A percentile compares a stretch with the other conserved stretches of the same genome.
Evolutionary conservation across 345 rosid genomes (phyloP).

Genomic region (Zanthoxylum bungeanum): DNA sequence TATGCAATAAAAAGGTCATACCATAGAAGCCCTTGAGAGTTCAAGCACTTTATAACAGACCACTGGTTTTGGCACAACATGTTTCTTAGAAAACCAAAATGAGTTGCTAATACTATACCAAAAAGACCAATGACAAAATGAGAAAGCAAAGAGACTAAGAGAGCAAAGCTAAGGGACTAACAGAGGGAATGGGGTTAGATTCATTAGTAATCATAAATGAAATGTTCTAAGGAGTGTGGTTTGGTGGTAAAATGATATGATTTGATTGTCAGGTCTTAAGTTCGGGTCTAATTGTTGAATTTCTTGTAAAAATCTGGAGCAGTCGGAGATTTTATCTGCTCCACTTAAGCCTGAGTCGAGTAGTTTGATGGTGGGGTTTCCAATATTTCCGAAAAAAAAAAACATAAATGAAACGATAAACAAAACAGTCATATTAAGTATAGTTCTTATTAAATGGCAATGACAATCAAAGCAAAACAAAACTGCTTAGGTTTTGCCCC

Average conservation of each 20-base stretch:
- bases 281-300: too few relatives aligned
- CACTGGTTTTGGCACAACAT: neutral
- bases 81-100: neutral
- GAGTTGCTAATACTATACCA: neutral
- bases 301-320: too few relatives aligned
- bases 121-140: neutral
- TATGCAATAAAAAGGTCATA: too few relatives aligned
- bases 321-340: too few relatives aligned
- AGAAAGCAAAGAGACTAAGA: neutral
- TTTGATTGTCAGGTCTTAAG: too few relatives aligned
- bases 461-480: neutral
- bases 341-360: too few relatives aligned
- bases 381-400: too few relatives aligned
- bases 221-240: too few relatives aligned
- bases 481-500: neutral
- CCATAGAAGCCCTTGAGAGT: neutral
- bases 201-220: neutral
- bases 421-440: neutral
- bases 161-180: neutral
- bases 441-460: neutral
- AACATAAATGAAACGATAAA: neutral
- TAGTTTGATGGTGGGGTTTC: too few relatives aligned
- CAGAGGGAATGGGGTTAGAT: neutral
- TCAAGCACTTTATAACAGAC: neutral
- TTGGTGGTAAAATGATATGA: too few relatives aligned